Base-by-base conservation (phyloP, 768 basidiomycete species). In the Ramaria rubella region DNA sequence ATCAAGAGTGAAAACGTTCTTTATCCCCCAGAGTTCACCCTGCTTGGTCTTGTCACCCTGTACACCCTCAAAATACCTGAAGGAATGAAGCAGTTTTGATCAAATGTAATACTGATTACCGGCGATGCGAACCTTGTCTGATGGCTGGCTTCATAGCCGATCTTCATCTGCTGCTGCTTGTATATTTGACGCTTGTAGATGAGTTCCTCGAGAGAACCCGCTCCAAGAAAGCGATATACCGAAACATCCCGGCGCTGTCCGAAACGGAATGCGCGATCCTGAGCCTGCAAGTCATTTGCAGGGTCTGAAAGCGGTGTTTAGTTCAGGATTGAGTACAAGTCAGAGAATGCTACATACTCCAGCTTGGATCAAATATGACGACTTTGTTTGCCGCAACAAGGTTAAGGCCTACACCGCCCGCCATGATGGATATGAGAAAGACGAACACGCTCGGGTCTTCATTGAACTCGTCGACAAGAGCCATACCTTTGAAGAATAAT, bases 151-250 rank as follows among this genome's bases (percentile, higher is more conserved):
- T 87, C 80, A 66, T 94, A 94, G 0, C 83, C 91, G 45, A 92
- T 90, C n/a, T 82, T 82, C 88, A 92, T 92, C 64, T 91, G 88
- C 65, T 94, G 93, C 61, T 93, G 90, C 67, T 94, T 94, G 71
- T 94, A 94, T 21, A 95, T 80, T 65, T 94, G 92, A 12, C 91
- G 81, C 0, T 87, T 87, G 63, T 93, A 93, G 19, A 93, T 90
- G 42, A 91, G 70, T 66, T 94, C 91, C 64, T 94, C 91, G 12
- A 94, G 77, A 6, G 90, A 89, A 2, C 93, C 92, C 3, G 90
- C 90, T 1, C 87, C 90, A 15, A 95, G 75, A 6, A 95, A 76
- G 33, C 93, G 81, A 63, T 83, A 91, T 1, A 94, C 91, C 1
- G 80, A 75, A 21, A 95, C 93, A 63, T 94, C 86, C 19, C 91